phyloP scores from a whole-genome alignment of 371 early-diverging fungal species.

The Mucor circinelloides region DNA sequence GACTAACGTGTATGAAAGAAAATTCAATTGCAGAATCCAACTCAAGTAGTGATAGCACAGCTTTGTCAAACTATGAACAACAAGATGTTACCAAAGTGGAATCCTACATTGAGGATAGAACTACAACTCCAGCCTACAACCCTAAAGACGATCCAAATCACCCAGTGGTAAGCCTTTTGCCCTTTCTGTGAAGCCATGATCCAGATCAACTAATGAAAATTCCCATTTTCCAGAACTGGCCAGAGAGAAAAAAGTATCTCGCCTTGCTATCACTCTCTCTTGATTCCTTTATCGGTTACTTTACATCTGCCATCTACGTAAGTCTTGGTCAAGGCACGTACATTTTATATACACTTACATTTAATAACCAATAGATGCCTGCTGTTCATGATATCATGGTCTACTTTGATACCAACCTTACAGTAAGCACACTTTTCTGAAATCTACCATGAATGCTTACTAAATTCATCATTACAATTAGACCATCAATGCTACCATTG shows the following conservation, averaged over 20 bases:
- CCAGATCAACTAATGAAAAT: background rate
- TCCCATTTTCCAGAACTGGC: slow-evolving; percentile 32
- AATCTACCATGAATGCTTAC: background rate
- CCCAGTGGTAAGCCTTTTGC: slow-evolving; percentile 17
- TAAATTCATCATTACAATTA: background rate
- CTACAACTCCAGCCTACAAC: background rate
- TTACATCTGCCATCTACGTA: slow-evolving; percentile 41
- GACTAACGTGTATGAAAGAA: background rate
- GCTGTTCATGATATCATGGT: slow-evolving; percentile 31
- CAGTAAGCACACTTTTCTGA: slow-evolving; percentile 7
- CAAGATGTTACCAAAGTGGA: background rate
- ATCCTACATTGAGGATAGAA: background rate
- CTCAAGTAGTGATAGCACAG: background rate
- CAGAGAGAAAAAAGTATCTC: slow-evolving; percentile 23
- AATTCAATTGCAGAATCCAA: background rate
- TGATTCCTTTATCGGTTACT: slow-evolving; percentile 40
- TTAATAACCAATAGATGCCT: slow-evolving; percentile 29
- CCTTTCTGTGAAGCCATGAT: background rate
- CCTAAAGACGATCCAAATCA: slow-evolving; percentile 25
- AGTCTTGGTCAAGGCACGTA: background rate
- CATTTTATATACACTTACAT: background rate
- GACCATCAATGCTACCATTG: slow-evolving; percentile 20
- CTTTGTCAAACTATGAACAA: background rate
- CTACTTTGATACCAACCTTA: slow-evolving; percentile 22
- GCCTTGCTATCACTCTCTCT: slow-evolving; percentile 28